Evolutionary conservation across 2,329 filamentous ascomycete genomes (phyloP).

Genomic region (Talaromyces atroroseus): DNA sequence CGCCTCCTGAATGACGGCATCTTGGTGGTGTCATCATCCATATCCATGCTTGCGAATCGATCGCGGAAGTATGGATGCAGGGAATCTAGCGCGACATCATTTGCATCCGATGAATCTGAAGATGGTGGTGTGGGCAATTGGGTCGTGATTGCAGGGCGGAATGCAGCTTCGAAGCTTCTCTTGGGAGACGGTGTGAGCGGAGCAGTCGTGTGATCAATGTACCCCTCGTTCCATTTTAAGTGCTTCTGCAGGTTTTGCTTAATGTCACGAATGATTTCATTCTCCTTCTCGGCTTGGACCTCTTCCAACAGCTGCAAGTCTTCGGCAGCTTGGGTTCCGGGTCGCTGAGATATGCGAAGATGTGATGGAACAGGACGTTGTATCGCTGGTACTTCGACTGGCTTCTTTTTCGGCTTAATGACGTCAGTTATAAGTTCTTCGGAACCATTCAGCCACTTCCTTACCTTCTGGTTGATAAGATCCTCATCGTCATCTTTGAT

Average conservation of each 20-base stretch:
- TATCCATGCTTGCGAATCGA: slow-evolving; percentile 37
- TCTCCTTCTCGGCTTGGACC: slow-evolving; percentile 72
- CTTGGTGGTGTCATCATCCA: slow-evolving; percentile 39
- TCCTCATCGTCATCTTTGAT: slow-evolving; percentile 94
- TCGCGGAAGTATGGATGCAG: slow-evolving; percentile 28
- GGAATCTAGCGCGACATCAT: slow-evolving; percentile 33
- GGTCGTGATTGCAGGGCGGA: slow-evolving; percentile 63
- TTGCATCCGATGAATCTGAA: slow-evolving; percentile 42
- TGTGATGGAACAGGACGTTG: slow-evolving; percentile 60
- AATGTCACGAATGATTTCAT: slow-evolving; percentile 73
- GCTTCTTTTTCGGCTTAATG: slow-evolving; percentile 65
- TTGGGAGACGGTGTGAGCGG: slow-evolving; percentile 76
- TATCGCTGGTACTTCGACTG: slow-evolving; percentile 54
- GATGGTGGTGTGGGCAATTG: slow-evolving; percentile 54
- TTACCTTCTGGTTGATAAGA: slow-evolving; percentile 86
- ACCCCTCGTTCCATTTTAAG: slow-evolving; percentile 83
- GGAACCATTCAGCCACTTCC: slow-evolving; percentile 28
- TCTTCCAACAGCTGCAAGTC: slow-evolving; percentile 75
- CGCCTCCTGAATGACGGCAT: slow-evolving; percentile 73
- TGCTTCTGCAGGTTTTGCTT: slow-evolving; percentile 84
- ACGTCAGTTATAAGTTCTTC: slow-evolving; percentile 37
- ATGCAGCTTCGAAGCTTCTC: slow-evolving; percentile 55
- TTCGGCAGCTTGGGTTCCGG: slow-evolving; percentile 69
- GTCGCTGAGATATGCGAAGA: slow-evolving; percentile 63
- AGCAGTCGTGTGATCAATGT: slow-evolving; percentile 79